Evolutionary conservation across 768 basidiomycete genomes (phyloP), one percentile per base, ranked within the genome.

Genomic region (Macrolepiota dolichaula): DNA sequence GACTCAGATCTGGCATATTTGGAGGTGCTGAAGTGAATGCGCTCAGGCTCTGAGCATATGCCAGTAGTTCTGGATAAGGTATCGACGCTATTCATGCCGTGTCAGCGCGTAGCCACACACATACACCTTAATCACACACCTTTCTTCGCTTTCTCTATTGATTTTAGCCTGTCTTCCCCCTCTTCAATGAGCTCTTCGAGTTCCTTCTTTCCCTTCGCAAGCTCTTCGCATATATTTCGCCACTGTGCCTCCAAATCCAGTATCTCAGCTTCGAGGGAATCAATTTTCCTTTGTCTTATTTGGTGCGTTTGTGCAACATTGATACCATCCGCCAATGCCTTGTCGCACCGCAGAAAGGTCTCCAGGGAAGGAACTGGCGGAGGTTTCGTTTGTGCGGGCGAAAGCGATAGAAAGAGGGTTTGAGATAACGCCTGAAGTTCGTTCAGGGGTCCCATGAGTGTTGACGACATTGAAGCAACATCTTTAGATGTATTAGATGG

Each of bases 11-110:
- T 22, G 90, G 90, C 85, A 92, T 89, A 68, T 91, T 92, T 10
- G 92, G 92, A 7, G 92, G 92, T 10, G 92, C 92, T 36, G 92
- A 92, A 4, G 92, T 92, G 73, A 93, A 94, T 13, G 89, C 84
- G 64, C 90, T 89, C 57, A 94, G 79, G 63, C 88, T 90, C 68
- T 92, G 90, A 2, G 92, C 92, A 71, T 94, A 94, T 1, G 88
- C 84, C 63, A 94, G 79, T 11, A 94, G 78, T 67, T 92, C 91
- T 3, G 91, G 88, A 68, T 92, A 92, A 3, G 90, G 89, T 61
- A 94, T 87, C 11, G 92, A 79, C 7, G 85, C 92, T 94, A 60
- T 42, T 51, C 19, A 36, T 11, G 1, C 27, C 47, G 22, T 38
- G 42, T 50, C 10, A 62, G 60, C n/a, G 59, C 38, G 61, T 57